Conservation (phyloP, 192 early-diverging fungal genomes). For the Linnemannia hyalina region DNA sequence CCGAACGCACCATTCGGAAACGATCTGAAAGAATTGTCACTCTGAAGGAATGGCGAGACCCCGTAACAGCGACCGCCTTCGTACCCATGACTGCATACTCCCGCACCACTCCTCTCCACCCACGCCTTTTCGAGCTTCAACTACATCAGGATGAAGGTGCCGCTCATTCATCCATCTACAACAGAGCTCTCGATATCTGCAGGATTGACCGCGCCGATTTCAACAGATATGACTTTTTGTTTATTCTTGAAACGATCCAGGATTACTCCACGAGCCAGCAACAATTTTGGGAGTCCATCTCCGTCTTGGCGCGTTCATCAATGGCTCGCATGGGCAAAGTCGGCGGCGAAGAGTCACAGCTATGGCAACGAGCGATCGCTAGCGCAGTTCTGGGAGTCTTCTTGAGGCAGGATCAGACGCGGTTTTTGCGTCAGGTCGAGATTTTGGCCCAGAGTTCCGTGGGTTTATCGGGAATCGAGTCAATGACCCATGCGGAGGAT, state of each 20-base stretch:
- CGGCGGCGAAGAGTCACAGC: not conserved
- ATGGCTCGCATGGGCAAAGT: not conserved
- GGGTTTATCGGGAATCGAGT: not conserved
- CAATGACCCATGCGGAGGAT: not conserved
- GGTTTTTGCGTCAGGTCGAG: constrained; percentile 30
- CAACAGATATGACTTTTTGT: constrained; percentile 17
- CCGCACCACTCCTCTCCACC: constrained; percentile 2
- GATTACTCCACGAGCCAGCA: constrained; percentile 32
- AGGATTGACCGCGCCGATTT: not conserved
- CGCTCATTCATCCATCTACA: not conserved
- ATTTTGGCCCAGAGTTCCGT: not conserved
- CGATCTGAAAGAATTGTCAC: constrained; percentile 16
- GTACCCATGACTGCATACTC: not conserved
- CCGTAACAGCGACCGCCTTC: not conserved
- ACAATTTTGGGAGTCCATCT: constrained; percentile 45
- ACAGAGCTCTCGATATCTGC: constrained; percentile 7
- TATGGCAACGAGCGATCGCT: constrained; percentile 20
- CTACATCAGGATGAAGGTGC: not conserved
- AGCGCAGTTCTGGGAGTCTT: constrained; percentile 23
- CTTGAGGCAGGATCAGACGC: constrained; percentile 11
- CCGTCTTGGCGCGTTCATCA: constrained; percentile 18
- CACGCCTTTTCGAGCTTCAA: constrained; percentile 14
- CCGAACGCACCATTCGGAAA: not conserved
- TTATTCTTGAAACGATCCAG: constrained; percentile 41
- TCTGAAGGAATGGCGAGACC: constrained; percentile 10